These are phyloP conservation scores for Ascochyta pisi DNA, from an alignment of 2,329 filamentous ascomycete species.

Conservation along the genomic window DNA sequence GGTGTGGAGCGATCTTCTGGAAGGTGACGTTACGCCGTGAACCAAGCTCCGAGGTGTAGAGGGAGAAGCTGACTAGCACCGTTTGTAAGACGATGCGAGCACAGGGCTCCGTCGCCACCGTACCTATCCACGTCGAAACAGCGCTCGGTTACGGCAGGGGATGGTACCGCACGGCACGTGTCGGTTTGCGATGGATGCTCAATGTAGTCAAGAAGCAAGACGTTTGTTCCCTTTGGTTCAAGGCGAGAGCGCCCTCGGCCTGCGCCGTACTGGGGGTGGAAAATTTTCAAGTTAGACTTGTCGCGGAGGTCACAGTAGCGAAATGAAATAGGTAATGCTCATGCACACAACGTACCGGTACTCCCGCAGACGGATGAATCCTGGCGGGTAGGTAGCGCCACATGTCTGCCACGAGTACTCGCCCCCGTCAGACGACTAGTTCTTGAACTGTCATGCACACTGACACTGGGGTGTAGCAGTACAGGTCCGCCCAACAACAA, in stretches of 20 bases:
- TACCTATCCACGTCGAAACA: conserved; percentile 27
- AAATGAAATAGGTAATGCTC: conserved; percentile 7
- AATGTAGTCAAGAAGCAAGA: conserved; percentile 15
- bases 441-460: conserved; percentile 26
- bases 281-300: conserved; percentile 15
- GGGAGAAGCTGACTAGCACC: conserved; percentile 24
- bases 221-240: not conserved
- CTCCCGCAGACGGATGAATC: conserved; percentile 18
- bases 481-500: conserved; percentile 8
- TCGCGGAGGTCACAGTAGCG: conserved; percentile 2
- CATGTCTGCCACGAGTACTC: conserved; percentile 25
- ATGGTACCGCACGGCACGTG: conserved; percentile 23
- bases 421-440: conserved; percentile 30
- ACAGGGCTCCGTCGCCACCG: conserved; percentile 4
- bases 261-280: conserved; percentile 13
- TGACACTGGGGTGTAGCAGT: not conserved
- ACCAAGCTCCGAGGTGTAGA: conserved; percentile 31
- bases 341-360: conserved; percentile 21
- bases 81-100: conserved; percentile 31
- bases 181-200: conserved; percentile 23
- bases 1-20: conserved; percentile 22
- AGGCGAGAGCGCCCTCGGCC: conserved; percentile 10
- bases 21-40: conserved; percentile 40
- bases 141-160: conserved; percentile 24
- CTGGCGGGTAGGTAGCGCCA: conserved; percentile 34